A percentile compares a stretch with the other conserved stretches of the same genome.
These are phyloP conservation scores for Sonneratia caseolaris DNA, from an alignment of 345 rosid genomes.

Conservation along the genomic window DNA sequence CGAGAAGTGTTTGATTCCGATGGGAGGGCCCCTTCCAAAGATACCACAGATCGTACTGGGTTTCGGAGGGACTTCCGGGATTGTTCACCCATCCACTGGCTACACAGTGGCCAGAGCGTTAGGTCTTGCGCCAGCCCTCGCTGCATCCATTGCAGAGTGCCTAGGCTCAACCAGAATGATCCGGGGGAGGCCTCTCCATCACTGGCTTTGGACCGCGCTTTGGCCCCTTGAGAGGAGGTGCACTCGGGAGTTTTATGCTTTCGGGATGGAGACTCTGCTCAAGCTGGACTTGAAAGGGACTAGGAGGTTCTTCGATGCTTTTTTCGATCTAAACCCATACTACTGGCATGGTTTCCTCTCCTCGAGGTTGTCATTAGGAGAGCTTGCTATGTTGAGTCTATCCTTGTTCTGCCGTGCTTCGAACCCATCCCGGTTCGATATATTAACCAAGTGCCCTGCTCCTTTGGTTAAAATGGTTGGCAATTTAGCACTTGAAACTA, in stretches of 20 bases:
- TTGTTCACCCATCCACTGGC: constrained; percentile 68
- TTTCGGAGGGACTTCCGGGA: constrained; percentile 52
- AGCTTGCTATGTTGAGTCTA: constrained; percentile 31
- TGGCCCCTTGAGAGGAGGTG: constrained; percentile 45
- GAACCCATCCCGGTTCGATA: constrained; percentile 32
- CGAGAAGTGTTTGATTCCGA: constrained; percentile 67
- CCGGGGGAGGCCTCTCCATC: constrained; percentile 40
- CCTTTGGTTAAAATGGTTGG: constrained; percentile 51
- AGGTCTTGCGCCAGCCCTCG: constrained; percentile 39
- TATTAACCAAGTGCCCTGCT: constrained; percentile 48
- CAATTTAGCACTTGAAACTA: constrained; percentile 42
- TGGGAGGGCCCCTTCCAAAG: constrained; percentile 64
- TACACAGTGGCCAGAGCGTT: constrained; percentile 48
- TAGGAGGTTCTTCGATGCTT: constrained; percentile 50
- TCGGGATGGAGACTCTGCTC: constrained; percentile 63
- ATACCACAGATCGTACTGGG: constrained; percentile 59
- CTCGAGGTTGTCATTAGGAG: constrained; percentile 37
- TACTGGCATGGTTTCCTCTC: constrained; percentile 65
- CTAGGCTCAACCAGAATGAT: constrained; percentile 61
- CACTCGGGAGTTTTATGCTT: constrained; percentile 36
- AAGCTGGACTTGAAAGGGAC: constrained; percentile 46
- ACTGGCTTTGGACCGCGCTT: constrained; percentile 45
- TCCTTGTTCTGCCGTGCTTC: constrained; percentile 44
- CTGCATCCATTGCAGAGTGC: constrained; percentile 47
- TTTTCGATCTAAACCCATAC: constrained; percentile 47